Evolutionary conservation across 2,329 filamentous ascomycete species (phyloP), one percentile per base, ranked within the genome.

Genomic region (Metarhizium brunneum): DNA sequence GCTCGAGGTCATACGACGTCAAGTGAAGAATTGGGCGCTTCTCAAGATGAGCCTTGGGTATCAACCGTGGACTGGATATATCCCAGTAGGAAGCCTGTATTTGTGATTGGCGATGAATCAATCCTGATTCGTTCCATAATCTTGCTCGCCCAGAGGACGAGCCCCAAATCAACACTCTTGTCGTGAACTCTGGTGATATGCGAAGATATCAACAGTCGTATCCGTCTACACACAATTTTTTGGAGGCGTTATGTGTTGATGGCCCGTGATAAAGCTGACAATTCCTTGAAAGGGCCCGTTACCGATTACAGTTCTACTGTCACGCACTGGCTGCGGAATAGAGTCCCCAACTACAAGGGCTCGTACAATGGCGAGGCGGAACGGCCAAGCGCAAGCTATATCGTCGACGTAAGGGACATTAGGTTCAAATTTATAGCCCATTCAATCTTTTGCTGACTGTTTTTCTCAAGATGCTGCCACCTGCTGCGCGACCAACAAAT

Each of bases 251-350:
- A 32, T 50, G 16, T 42, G 32, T 11, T 55, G 55, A 35, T 58
- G 59, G 53, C 16, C 7, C 20, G 43, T 54, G 45, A 52, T 13
- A 7, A 45, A 54, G 58, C 64, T 69, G 53, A 62, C 54, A 8
- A 36, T 42, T 52, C 14, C 54, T 54, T 56, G 52, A 35, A 53
- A 95, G 90, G 91, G 60, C 88, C 91, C 48, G 90, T 95, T 14
- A 96, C 92, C 48, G 92, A 96, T 71, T 96, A 96, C 79, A 88
- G 90, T 65, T 87, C 92, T 29, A 94, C 90, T 10, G 82, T 95
- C 69, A 86, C 88, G 53, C 89, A 95, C 71, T 99, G 90, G 89
- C 90, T 95, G 81, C 87, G 88, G 65, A 84, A 90, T 66, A 84
- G 92, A 56, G 81, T 65, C 8, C 69, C 71, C 32, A 85, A 85